Percentiles rank a stretch among this genome's conserved stretches.
Conservation (phyloP, 2,329 filamentous ascomycete species). For the Tolypocladium tundrense region DNA sequence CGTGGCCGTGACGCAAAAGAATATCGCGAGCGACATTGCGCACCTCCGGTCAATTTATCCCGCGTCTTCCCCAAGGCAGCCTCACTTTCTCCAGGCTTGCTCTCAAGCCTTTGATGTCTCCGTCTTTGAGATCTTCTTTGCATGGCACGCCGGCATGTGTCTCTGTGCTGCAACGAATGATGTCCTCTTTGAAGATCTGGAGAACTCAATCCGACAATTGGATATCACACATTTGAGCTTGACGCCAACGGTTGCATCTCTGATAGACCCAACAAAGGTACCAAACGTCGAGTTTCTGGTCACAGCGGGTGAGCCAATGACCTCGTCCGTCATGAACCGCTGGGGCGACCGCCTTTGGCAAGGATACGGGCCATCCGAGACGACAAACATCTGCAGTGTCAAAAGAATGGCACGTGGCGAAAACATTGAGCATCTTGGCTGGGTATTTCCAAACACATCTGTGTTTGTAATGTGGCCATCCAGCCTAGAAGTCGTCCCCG, state of each 20-base stretch:
- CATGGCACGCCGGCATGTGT: conserved; percentile 69
- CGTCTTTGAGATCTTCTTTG: conserved; percentile 83
- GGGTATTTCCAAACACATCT: conserved; percentile 65
- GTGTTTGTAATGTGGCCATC: conserved; percentile 48
- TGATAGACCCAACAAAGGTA: conserved; percentile 59
- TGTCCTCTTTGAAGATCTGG: conserved; percentile 61
- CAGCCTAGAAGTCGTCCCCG: conserved; percentile 45
- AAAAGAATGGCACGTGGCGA: conserved; percentile 49
- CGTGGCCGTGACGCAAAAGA: conserved; percentile 65
- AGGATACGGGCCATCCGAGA: conserved; percentile 77
- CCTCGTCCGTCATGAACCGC: conserved; percentile 53
- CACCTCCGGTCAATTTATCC: conserved; percentile 59
- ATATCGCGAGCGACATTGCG: conserved; percentile 66
- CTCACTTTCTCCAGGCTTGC: conserved; percentile 69
- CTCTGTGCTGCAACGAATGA: conserved; percentile 69
- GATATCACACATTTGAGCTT: conserved; percentile 70
- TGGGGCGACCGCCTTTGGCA: conserved; percentile 68
- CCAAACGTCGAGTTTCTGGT: conserved; percentile 66
- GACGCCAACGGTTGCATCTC: conserved; percentile 72
- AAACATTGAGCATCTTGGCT: conserved; percentile 66
- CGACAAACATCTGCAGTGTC: conserved; percentile 78
- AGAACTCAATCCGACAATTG: conserved; percentile 52
- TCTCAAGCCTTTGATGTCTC: conserved; percentile 82
- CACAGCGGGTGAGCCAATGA: conserved; percentile 73
- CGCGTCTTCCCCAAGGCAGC: conserved; percentile 20